phyloP scores from a whole-genome alignment of 179 eudicot species.

The Carnegiea gigantea region DNA sequence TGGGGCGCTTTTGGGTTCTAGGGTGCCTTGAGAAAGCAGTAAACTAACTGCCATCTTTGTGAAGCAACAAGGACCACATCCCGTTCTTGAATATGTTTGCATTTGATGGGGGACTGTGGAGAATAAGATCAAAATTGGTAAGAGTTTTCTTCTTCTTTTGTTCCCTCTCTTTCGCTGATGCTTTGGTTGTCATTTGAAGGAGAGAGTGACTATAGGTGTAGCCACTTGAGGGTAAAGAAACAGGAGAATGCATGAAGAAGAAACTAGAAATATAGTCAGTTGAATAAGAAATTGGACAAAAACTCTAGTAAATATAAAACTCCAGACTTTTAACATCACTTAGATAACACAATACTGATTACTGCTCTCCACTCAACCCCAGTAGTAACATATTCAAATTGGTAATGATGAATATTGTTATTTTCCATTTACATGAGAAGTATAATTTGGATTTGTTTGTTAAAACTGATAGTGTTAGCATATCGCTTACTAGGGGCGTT shows the following conservation, averaged over 20 bases:
- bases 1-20: conserved; percentile 10
- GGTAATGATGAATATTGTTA: no score
- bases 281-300: not conserved
- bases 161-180: not conserved
- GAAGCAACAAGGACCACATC: conserved; percentile 23
- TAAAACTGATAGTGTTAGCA: no score
- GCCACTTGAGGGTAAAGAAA: no score
- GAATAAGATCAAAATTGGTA: not conserved
- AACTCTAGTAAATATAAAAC: not conserved
- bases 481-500: no score
- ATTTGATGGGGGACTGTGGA: not conserved
- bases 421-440: no score
- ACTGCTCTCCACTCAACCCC: no score
- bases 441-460: no score
- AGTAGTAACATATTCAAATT: no score
- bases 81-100: not conserved
- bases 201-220: no score
- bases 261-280: not conserved
- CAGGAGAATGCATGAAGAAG: not conserved
- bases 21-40: conserved; percentile 27
- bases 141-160: not conserved
- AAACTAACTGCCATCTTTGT: conserved; percentile 19
- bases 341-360: no score
- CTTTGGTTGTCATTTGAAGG: no score
- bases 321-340: no score